Base-by-base conservation (phyloP, 345 rosid species). In the Ailanthus altissimus region DNA sequence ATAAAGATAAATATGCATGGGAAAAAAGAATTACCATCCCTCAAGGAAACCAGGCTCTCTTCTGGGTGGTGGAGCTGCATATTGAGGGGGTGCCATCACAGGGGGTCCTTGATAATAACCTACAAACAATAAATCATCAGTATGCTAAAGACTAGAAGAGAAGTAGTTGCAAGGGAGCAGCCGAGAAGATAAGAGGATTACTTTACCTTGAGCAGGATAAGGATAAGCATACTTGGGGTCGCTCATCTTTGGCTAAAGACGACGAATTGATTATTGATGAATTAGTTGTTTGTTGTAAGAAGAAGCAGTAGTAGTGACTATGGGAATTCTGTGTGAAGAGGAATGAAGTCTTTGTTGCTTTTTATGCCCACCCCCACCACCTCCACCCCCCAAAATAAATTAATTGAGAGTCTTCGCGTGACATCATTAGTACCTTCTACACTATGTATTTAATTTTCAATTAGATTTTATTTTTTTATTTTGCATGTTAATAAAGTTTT, bases 71-170 rank as follows among this genome's bases (percentile, higher is more conserved):
- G 87, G 86, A 74, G 88, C 83, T 10, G 86, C 83, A 56, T 86
- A 85, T 50, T 86, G 92, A 9, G 92, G 92, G 10, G 92, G 92
- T 9, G 92, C 86, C 87, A 85, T 80, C 78, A 89, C 92, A 8
- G 90, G 92, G 2, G 91, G 91, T 13, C 90, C 91, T 82, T 88
- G 91, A 78, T 88, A 86, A 77, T 86, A 86, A 38, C 91, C 90
- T 86, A 51, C 4, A 53, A 74, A 16, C 64, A 63, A 21, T 49
- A 46, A 71, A 38, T 2, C 46, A 54, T 5, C 63, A 53, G n/a
- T n/a, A n/a, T n/a, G 51, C n/a, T 26, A 18, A 11, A 15, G 49
- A 40, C 1, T 28, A 18, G 21, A 61, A 51, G 14, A 36, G 46
- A 26, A n/a, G 43, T 65, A 8, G 49, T 46, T 46, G 50, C 50